Evolutionary conservation across 257 asterid species (phyloP), one percentile per base, ranked within the genome.

Genomic region (Craterostigma plantagineum): DNA sequence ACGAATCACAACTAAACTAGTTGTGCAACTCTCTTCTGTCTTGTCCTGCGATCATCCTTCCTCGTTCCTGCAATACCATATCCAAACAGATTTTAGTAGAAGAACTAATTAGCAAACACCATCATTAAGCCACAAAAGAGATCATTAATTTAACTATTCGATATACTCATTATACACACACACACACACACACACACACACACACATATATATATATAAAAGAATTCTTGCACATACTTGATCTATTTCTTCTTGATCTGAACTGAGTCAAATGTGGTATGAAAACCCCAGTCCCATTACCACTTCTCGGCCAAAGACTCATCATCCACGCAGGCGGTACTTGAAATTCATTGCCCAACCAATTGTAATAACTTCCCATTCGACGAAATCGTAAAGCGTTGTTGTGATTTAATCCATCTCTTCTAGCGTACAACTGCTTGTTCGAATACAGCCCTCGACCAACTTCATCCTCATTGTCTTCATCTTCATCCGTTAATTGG

Each of bases 221-320:
- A 23, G 30, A 23, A 23, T 23, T 23, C 2, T 23, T 23, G n/a
- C n/a, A 23, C 77, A 8, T 70, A 81, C 93, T 67, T 52, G 81
- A 50, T 57, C 51, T 70, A 42, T 52, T 44, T 45, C 61, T 64
- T 49, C 60, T 63, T 8, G 74, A 11, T 23, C 4, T 23, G 6
- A 6, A 23, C 14, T 58, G 79, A 17, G 50, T 36, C 33, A 59
- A 55, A 46, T 72, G 93, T 38, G 96, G 96, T 39, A 81, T 81
- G 69, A 81, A 80, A 42, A 85, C 96, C 0, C 96, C 94, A 0
- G 96, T 81, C 7, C 92, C 94, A 43, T 57, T 77, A 0, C 82
- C 91, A 7, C 65, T 45, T 44, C 64, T 68, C n/a, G n/a, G n/a
- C 93, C 93, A 76, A 65, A 68, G 36, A 46, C 67, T 70, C 46